Conservation (phyloP, 306 rosid species). For the Prunus mongolica region DNA sequence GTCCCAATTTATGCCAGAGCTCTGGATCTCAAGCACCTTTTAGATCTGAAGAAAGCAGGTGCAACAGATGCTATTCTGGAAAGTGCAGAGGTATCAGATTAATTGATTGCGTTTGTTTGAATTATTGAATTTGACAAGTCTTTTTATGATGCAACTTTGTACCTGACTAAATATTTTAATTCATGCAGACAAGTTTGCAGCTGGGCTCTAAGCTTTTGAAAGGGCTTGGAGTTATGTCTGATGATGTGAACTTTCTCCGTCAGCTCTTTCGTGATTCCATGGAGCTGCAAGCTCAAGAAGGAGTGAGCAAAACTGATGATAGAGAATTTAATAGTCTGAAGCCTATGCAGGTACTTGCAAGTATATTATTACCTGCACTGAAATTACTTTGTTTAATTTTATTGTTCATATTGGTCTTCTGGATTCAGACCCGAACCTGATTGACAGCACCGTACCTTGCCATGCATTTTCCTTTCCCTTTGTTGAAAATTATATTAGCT, state of each 20-base stretch:
- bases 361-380: constrained; percentile 4
- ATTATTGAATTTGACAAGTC: neutral
- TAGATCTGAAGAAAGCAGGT: constrained; percentile 87
- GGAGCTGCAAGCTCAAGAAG: constrained; percentile 88
- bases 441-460: neutral
- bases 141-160: constrained; percentile 3
- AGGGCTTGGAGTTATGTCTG: constrained; percentile 97
- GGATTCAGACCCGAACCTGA: neutral
- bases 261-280: constrained; percentile 82
- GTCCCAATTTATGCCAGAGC: constrained; percentile 94
- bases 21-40: constrained; percentile 75
- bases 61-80: constrained; percentile 92
- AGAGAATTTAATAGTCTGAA: constrained; percentile 54
- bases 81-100: constrained; percentile 69
- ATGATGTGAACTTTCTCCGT: constrained; percentile 85
- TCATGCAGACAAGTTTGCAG: constrained; percentile 87
- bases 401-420: neutral
- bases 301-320: constrained; percentile 35
- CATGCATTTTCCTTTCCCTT: neutral
- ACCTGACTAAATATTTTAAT: constrained; percentile 17
- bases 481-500: neutral
- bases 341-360: constrained; percentile 75
- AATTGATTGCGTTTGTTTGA: neutral
- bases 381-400: neutral
- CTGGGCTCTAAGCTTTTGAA: constrained; percentile 93